Percentiles rank a stretch among this genome's conserved stretches.
Conservation (phyloP, 495 filamentous ascomycete species). For the Jackrogersella minutella region DNA sequence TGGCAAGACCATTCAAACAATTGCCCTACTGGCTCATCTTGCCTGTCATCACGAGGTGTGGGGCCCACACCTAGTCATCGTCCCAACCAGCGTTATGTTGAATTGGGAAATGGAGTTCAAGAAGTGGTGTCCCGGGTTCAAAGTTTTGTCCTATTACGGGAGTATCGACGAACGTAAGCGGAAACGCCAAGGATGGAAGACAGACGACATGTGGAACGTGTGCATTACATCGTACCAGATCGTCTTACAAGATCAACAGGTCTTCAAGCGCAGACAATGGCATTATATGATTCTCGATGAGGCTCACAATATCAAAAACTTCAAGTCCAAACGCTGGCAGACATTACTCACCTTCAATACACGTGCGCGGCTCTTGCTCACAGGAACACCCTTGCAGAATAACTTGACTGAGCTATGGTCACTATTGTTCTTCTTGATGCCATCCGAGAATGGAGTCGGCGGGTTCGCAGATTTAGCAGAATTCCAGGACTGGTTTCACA, state of each 20-base stretch:
- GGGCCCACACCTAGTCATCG: slow-evolving; percentile 96
- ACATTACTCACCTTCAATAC: slow-evolving; percentile 91
- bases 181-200: slow-evolving; percentile 90
- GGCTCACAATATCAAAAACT: slow-evolving; percentile 99
- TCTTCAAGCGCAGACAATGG: slow-evolving; percentile 94
- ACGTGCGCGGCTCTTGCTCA: slow-evolving; percentile 83
- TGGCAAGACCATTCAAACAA: slow-evolving; percentile 98
- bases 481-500: slow-evolving; percentile 92
- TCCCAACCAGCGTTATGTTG: slow-evolving; percentile 97
- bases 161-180: slow-evolving; percentile 87
- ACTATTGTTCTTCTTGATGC: slow-evolving; percentile 93
- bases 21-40: slow-evolving; percentile 90
- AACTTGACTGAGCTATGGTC: slow-evolving; percentile 98
- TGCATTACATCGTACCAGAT: slow-evolving; percentile 97
- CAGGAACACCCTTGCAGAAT: slow-evolving; percentile 96
- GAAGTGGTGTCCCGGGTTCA: slow-evolving; percentile 98
- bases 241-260: slow-evolving; percentile 88
- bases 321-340: slow-evolving; percentile 96
- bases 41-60: slow-evolving; percentile 91
- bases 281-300: slow-evolving; percentile 99
- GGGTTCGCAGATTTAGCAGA: slow-evolving; percentile 90
- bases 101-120: slow-evolving; percentile 99
- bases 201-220: slow-evolving; percentile 93
- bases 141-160: slow-evolving; percentile 97
- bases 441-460: slow-evolving; percentile 82